These are phyloP conservation scores for Sistotremastrum suecicum DNA, from an alignment of 768 basidiomycete species.

Conservation along the genomic window DNA sequence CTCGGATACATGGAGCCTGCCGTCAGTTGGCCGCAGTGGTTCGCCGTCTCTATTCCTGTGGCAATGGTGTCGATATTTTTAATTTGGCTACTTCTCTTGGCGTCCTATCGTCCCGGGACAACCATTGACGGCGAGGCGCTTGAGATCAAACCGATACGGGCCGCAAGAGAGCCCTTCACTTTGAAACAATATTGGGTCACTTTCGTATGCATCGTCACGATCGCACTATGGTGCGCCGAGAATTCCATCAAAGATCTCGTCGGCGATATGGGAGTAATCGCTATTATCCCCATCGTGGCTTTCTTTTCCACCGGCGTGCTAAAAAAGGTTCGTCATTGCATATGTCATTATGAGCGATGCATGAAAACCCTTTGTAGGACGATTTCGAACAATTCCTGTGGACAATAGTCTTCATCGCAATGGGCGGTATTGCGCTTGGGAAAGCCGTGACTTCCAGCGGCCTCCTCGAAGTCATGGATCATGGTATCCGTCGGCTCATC, in stretches of 20 bases:
- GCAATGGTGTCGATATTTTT: slow-evolving; percentile 72
- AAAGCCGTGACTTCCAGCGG: slow-evolving; percentile 88
- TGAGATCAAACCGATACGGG: slow-evolving; percentile 72
- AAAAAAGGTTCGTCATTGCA: slow-evolving; percentile 55
- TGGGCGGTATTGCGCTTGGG: slow-evolving; percentile 96
- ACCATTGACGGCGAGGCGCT: slow-evolving; percentile 64
- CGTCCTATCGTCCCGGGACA: slow-evolving; percentile 63
- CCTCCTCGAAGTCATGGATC: slow-evolving; percentile 66
- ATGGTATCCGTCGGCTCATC: slow-evolving; percentile 42
- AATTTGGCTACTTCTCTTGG: slow-evolving; percentile 84
- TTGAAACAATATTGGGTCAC: slow-evolving; percentile 83
- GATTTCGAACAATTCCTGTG: slow-evolving; percentile 93
- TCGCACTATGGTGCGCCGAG: slow-evolving; percentile 81
- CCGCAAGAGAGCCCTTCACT: slow-evolving; percentile 71
- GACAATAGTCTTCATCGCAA: slow-evolving; percentile 91
- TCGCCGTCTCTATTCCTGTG: slow-evolving; percentile 85
- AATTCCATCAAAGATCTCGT: slow-evolving; percentile 59
- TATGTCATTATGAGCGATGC: not conserved
- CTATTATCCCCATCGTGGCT: slow-evolving; percentile 80
- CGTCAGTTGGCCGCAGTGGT: slow-evolving; percentile 87
- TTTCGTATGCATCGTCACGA: slow-evolving; percentile 71
- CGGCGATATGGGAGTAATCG: slow-evolving; percentile 97
- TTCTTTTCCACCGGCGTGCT: slow-evolving; percentile 92
- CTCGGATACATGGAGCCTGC: slow-evolving; percentile 73
- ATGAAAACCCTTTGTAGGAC: slow-evolving; percentile 33